A percentile compares a stretch with the other conserved stretches of the same genome.
Conservation (phyloP, 2,329 filamentous ascomycete genomes). For the Aspergillus costaricaensis region DNA sequence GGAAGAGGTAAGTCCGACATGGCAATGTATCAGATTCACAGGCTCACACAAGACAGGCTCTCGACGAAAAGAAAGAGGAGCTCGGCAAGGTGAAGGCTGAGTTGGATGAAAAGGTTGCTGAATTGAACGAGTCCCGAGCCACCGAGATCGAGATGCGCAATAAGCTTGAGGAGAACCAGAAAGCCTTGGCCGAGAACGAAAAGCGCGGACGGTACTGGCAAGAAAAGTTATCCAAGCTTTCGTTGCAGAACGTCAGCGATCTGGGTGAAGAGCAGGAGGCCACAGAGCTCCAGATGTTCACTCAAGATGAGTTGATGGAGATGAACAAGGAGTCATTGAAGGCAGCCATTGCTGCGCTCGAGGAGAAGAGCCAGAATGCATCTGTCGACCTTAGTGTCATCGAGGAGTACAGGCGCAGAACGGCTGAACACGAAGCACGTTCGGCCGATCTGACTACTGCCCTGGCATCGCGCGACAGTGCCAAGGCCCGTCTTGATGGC, state of each 20-base stretch:
- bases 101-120: conserved; percentile 79
- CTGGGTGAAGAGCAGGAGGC: conserved; percentile 57
- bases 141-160: conserved; percentile 98
- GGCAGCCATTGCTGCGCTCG: conserved; percentile 64
- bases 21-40: neutral
- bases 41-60: conserved; percentile 50
- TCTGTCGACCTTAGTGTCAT: conserved; percentile 88
- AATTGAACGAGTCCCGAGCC: conserved; percentile 85
- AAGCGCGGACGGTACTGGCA: conserved; percentile 83
- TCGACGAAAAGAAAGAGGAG: conserved; percentile 78
- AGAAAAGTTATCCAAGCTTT: conserved; percentile 82
- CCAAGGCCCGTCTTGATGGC: conserved; percentile 91
- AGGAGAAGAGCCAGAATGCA: conserved; percentile 78
- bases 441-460: conserved; percentile 82
- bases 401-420: conserved; percentile 81
- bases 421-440: conserved; percentile 77
- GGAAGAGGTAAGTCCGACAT: conserved; percentile 56
- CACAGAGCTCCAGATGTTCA: conserved; percentile 70
- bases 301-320: conserved; percentile 66
- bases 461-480: conserved; percentile 74
- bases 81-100: conserved; percentile 78
- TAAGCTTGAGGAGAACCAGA: conserved; percentile 94
- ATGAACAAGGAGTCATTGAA: conserved; percentile 66
- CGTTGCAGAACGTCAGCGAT: conserved; percentile 77
- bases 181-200: conserved; percentile 81